Evolutionary conservation across 2,329 filamentous ascomycete species (phyloP).

Genomic region (Phyllachora maydis): DNA sequence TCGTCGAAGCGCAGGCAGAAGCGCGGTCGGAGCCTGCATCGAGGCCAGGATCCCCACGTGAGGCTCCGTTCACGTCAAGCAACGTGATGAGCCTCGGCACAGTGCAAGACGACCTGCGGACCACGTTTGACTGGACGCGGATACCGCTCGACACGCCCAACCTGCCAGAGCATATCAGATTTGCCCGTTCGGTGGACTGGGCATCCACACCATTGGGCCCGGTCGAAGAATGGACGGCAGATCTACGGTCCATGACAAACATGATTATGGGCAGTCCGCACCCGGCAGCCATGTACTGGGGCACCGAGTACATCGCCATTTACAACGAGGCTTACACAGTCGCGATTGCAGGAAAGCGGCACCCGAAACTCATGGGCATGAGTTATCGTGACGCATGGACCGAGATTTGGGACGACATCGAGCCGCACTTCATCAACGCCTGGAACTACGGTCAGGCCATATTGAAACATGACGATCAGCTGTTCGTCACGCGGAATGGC

Average conservation of each 20-base stretch:
- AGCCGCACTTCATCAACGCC: slow-evolving; percentile 46
- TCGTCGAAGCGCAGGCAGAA: slow-evolving; percentile 8
- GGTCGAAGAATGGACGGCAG: slow-evolving; percentile 51
- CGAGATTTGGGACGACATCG: slow-evolving; percentile 55
- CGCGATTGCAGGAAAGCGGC: slow-evolving; percentile 53
- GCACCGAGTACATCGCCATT: slow-evolving; percentile 44
- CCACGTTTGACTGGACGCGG: slow-evolving; percentile 67
- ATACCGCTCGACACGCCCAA: slow-evolving; percentile 36
- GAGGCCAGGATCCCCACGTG: too few relatives aligned
- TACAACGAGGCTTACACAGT: slow-evolving; percentile 60
- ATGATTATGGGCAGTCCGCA: slow-evolving; percentile 63
- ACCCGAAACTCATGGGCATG: slow-evolving; percentile 55
- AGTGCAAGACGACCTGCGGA: slow-evolving; percentile 10
- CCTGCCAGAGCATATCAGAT: slow-evolving; percentile 50
- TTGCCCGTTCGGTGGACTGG: slow-evolving; percentile 57
- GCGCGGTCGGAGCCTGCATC: slow-evolving; percentile 7
- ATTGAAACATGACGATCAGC: slow-evolving; percentile 65
- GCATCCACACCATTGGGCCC: slow-evolving; percentile 50
- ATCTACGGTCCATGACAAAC: slow-evolving; percentile 61
- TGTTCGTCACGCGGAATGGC: slow-evolving; percentile 50
- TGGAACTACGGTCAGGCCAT: slow-evolving; percentile 53
- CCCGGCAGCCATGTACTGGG: slow-evolving; percentile 65
- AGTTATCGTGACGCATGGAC: slow-evolving; percentile 47
- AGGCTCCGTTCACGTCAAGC: too few relatives aligned
- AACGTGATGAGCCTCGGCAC: slow-evolving; percentile 5